A percentile compares a stretch with the other conserved stretches of the same genome.
Conservation (phyloP, 306 rosid species). For the Gastrolobium bilobum region DNA sequence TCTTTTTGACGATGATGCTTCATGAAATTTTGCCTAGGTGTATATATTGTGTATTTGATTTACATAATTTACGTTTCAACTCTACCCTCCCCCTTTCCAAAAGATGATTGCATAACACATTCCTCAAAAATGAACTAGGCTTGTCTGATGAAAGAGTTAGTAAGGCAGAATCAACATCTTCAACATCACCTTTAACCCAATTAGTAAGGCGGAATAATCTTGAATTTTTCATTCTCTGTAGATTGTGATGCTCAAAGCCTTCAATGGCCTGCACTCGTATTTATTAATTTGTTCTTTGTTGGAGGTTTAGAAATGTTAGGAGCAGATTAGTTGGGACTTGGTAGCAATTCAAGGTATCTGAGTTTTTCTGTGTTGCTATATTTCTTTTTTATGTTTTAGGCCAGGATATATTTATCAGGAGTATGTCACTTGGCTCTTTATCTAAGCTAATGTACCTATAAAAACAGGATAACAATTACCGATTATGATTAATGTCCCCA, state of each 20-base stretch:
- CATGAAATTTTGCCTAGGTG: constrained; percentile 42
- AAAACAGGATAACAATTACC: background rate
- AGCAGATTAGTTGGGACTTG: background rate
- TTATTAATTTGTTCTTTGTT: constrained; percentile 8
- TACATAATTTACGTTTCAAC: constrained; percentile 10
- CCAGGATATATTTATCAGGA: constrained; percentile 2
- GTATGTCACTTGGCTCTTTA: background rate
- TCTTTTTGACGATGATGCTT: constrained; percentile 78
- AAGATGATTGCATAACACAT: background rate
- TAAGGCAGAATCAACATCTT: background rate
- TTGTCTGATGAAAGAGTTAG: background rate
- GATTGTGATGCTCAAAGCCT: background rate
- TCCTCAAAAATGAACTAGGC: background rate
- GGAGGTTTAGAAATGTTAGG: background rate
- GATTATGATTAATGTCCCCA: background rate
- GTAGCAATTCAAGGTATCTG: constrained; percentile 2
- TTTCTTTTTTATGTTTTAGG: background rate
- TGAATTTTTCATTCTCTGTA: background rate
- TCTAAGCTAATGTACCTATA: background rate
- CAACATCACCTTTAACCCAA: too few relatives aligned
- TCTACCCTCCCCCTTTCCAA: background rate
- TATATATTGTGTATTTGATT: constrained; percentile 18
- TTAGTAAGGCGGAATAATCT: background rate
- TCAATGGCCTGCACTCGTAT: background rate
- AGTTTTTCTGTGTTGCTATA: background rate